Base-by-base conservation (phyloP, 345 rosid genomes). In the Brassica rapa region DNA sequence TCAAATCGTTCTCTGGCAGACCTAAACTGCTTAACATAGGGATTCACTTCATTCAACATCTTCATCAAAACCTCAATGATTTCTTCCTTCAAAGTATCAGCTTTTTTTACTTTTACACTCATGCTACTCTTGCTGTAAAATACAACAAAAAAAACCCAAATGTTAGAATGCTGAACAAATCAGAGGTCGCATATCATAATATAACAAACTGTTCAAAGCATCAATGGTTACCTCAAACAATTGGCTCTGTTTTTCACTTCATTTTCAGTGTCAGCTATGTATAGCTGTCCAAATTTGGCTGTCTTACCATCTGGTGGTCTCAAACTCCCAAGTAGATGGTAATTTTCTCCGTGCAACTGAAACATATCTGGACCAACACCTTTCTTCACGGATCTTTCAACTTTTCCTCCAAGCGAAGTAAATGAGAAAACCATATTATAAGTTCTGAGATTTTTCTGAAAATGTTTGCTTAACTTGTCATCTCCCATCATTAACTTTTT, bases 361-460 rank as follows among this genome's bases (percentile, higher is more conserved):
- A 51, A n/a, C 21, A 51, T 51, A n/a, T 51, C 21, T 5, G 57
- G 57, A n/a, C 57, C 21, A 2, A 15, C 8, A n/a, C 99, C 87
- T 3, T 46, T 43, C 5, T 43, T 43, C n/a, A 35, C 41, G 1
- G 41, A 35, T 35, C 41, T 35, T 7, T 35, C 41, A 35, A 35
- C 41, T 8, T 35, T 35, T 8, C 41, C 41, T 35, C 41, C 41
- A 35, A 35, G 41, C 9, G 41, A 35, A 35, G 41, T 35, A 8
- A 35, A 35, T 7, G 9, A 35, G 41, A 35, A 8, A 35, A 35
- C 41, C 41, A 35, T 35, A 35, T 35, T 35, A 35, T 35, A 35
- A 35, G 41, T 10, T 8, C 41, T 35, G 2, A 35, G 9, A 35
- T 35, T 35, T 35, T 35, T 35, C 41, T 35, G 41, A 35, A 35